Evolutionary conservation across 768 basidiomycete species (phyloP).

Genomic region (Termitomyces sp.): DNA sequence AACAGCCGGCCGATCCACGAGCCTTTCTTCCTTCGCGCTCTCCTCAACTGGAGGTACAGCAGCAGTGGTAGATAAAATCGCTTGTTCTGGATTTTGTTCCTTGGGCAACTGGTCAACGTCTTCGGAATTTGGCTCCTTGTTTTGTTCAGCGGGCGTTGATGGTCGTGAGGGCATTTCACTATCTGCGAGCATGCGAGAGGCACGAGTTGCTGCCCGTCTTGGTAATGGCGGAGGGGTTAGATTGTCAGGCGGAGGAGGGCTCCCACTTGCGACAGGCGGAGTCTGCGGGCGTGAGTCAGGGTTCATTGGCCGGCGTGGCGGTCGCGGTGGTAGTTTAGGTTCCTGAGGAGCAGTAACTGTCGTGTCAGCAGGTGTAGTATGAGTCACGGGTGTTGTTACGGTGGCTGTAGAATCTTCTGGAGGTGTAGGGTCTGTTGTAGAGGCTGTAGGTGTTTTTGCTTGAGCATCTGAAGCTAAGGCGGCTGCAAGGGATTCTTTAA

Average conservation of each 20-base stretch:
- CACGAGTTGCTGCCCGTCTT: conserved; percentile 56
- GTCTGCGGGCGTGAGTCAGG: conserved; percentile 42
- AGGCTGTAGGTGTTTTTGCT: background rate
- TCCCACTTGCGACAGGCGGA: conserved; percentile 16
- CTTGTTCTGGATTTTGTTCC: background rate
- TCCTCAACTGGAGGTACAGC: background rate
- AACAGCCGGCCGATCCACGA: background rate
- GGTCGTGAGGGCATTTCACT: conserved; percentile 22
- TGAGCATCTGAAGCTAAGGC: background rate
- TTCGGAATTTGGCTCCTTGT: background rate
- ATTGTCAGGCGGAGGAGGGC: conserved; percentile 14
- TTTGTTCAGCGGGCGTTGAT: conserved; percentile 15
- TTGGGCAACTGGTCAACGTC: background rate
- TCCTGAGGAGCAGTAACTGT: conserved; percentile 3
- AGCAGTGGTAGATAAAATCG: background rate
- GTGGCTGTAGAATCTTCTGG: background rate
- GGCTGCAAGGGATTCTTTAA: background rate
- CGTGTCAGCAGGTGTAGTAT: background rate
- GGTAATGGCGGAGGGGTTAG: conserved; percentile 55
- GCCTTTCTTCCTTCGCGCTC: background rate
- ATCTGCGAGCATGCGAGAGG: conserved; percentile 24
- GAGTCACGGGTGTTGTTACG: background rate
- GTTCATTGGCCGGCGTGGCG: conserved; percentile 18
- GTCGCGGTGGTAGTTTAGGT: conserved; percentile 10
- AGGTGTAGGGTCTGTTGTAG: background rate